Conservation (phyloP, 768 basidiomycete species). For the Lactarius indigo region DNA sequence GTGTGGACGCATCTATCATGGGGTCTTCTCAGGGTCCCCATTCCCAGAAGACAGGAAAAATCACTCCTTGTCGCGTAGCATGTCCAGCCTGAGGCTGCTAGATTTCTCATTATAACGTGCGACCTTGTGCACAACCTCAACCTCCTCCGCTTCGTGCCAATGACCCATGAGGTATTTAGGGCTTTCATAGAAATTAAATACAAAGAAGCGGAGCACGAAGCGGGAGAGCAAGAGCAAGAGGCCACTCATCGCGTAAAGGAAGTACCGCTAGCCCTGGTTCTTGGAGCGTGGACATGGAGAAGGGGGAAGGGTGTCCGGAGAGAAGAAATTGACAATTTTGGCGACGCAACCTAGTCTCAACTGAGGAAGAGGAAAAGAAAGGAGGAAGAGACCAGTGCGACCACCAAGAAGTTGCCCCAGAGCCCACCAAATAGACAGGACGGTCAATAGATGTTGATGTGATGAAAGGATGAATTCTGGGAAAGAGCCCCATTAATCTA, state of each 20-base stretch:
- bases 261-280: conserved; percentile 75
- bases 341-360: conserved; percentile 58
- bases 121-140: conserved; percentile 59
- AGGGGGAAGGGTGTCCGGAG: conserved; percentile 36
- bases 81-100: conserved; percentile 47
- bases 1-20: conserved; percentile 35
- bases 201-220: conserved; percentile 61
- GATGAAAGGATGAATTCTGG: conserved; percentile 66
- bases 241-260: conserved; percentile 69
- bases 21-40: conserved; percentile 19
- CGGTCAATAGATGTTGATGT: conserved; percentile 72
- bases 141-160: conserved; percentile 58
- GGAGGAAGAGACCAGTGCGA: conserved; percentile 30
- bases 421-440: conserved; percentile 79
- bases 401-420: conserved; percentile 66
- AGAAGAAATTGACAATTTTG: conserved; percentile 67
- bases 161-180: conserved; percentile 72
- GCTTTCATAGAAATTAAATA: conserved; percentile 65
- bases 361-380: background rate
- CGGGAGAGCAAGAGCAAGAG: conserved; percentile 60
- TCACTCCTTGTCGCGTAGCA: conserved; percentile 35
- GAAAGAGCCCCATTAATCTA: background rate
- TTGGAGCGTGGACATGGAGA: conserved; percentile 42
- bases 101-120: conserved; percentile 57
- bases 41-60: conserved; percentile 6